These are phyloP conservation scores for Cercospora canescens DNA, from an alignment of 2,329 filamentous ascomycete genomes.

Conservation along the genomic window DNA sequence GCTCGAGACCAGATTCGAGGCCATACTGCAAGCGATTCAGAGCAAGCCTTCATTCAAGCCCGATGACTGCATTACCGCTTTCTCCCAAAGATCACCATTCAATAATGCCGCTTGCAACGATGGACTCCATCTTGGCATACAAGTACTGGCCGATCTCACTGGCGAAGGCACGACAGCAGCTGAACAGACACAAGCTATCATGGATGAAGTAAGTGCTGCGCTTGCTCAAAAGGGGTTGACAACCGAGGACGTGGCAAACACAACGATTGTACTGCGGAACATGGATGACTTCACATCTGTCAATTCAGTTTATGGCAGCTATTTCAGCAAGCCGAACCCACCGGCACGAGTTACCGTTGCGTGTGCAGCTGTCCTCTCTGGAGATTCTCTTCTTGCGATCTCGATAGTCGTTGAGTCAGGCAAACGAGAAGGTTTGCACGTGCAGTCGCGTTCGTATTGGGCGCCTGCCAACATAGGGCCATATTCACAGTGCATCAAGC, in stretches of 20 bases:
- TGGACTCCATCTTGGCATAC: background rate
- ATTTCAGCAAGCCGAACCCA: slow-evolving; percentile 78
- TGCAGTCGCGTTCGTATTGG: slow-evolving; percentile 95
- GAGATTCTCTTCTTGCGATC: slow-evolving; percentile 61
- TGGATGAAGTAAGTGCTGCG: slow-evolving; percentile 34
- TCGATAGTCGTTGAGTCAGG: slow-evolving; percentile 45
- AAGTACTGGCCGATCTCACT: slow-evolving; percentile 31
- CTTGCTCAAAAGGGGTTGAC: slow-evolving; percentile 22
- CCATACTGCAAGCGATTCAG: slow-evolving; percentile 33
- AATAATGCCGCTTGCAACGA: background rate
- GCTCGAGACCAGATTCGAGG: slow-evolving; percentile 64
- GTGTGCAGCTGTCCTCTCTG: slow-evolving; percentile 67
- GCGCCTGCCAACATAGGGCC: slow-evolving; percentile 96
- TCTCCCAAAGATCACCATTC: background rate
- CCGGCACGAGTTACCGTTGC: slow-evolving; percentile 83
- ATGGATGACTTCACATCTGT: slow-evolving; percentile 78
- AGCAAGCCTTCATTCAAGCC: background rate
- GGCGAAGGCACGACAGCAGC: slow-evolving; percentile 39
- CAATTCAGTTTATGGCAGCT: slow-evolving; percentile 72
- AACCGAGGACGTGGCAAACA: slow-evolving; percentile 39
- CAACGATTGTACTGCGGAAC: slow-evolving; percentile 68
- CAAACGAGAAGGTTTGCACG: slow-evolving; percentile 65
- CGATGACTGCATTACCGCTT: background rate
- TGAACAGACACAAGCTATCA: slow-evolving; percentile 43
- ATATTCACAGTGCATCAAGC: slow-evolving; percentile 82